These are phyloP conservation scores for Aspergillus quadrilineatus DNA, from an alignment of 2,329 filamentous ascomycete genomes.

Conservation along the genomic window DNA sequence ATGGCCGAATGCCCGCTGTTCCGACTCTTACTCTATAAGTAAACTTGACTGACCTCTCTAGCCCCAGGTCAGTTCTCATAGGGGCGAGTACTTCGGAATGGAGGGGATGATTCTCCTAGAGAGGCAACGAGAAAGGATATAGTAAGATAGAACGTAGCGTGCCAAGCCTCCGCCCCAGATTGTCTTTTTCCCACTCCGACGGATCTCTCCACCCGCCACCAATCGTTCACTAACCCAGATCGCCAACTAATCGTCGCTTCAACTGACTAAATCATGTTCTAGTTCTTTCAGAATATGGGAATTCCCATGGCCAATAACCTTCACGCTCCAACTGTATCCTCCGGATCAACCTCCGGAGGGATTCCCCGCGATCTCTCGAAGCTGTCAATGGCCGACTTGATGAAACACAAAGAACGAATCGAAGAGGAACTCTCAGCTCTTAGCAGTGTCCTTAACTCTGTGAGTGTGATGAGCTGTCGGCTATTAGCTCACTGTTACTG, in stretches of 20 bases:
- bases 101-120: not conserved
- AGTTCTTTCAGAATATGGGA: constrained; percentile 44
- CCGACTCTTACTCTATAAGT: not conserved
- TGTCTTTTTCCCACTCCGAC: not conserved
- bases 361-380: constrained; percentile 62
- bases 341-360: constrained; percentile 68
- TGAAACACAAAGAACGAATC: constrained; percentile 77
- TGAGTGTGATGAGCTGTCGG: constrained; percentile 46
- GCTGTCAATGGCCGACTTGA: constrained; percentile 74
- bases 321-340: constrained; percentile 70
- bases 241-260: not conserved
- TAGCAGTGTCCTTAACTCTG: constrained; percentile 82
- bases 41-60: not conserved
- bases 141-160: not conserved
- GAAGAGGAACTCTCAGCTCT: constrained; percentile 86
- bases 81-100: not conserved
- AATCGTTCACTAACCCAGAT: not conserved
- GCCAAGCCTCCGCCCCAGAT: constrained; percentile 4
- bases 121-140: not conserved
- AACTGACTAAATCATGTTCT: constrained; percentile 11
- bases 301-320: constrained; percentile 63
- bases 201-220: constrained; percentile 6
- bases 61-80: not conserved
- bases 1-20: not conserved
- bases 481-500: constrained; percentile 13